A percentile compares a stretch with the other conserved stretches of the same genome.
Conservation (phyloP, 2,329 filamentous ascomycete species). For the Penicillium sp. region DNA sequence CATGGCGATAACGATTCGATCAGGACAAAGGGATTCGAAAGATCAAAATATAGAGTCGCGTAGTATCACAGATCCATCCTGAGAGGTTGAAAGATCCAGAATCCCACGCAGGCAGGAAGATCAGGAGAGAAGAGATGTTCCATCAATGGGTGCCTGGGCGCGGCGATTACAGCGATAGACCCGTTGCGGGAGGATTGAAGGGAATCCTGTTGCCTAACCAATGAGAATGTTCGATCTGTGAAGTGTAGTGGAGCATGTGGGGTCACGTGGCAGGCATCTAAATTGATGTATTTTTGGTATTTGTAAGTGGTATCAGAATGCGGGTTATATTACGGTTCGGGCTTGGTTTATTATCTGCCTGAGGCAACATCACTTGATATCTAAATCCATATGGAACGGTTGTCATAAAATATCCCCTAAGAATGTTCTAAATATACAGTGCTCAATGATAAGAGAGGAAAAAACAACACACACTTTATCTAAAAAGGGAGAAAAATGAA, state of each 20-base stretch:
- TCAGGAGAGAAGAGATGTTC: conserved; percentile 3
- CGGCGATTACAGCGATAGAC: conserved; percentile 25
- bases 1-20: conserved; percentile 36
- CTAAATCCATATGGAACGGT: background rate
- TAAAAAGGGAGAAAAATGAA: background rate
- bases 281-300: conserved; percentile 10
- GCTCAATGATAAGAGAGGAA: background rate
- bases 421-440: background rate
- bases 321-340: background rate
- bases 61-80: conserved; percentile 15
- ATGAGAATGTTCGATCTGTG: conserved; percentile 21
- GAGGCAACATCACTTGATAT: background rate
- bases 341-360: background rate
- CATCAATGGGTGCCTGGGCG: conserved; percentile 22
- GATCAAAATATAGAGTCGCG: background rate
- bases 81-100: conserved; percentile 8
- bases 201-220: conserved; percentile 48
- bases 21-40: conserved; percentile 15
- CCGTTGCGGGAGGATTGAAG: conserved; percentile 25
- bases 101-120: conserved; percentile 7
- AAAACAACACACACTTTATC: background rate
- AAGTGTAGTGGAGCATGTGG: background rate
- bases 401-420: background rate
- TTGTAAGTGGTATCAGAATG: background rate
- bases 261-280: conserved; percentile 35